phyloP scores from a whole-genome alignment of 768 basidiomycete genomes.

The Zangia roseola region DNA sequence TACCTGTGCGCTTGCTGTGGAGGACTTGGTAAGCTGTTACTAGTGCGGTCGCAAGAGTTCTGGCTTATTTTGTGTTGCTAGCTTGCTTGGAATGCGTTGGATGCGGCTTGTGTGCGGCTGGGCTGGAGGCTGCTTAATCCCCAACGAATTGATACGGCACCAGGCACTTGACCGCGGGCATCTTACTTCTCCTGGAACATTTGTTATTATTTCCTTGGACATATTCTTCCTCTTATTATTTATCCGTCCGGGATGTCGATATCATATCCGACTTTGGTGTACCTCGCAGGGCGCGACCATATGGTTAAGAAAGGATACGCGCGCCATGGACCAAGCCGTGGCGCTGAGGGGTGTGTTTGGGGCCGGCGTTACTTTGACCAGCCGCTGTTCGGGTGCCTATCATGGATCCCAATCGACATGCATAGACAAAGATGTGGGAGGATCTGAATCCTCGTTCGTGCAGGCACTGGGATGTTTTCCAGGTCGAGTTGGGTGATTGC shows the following conservation, averaged over 20 bases:
- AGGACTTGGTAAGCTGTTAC: conserved; percentile 50
- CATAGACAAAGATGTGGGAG: no score
- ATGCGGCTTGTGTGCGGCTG: conserved; percentile 67
- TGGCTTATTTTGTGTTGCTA: conserved; percentile 24
- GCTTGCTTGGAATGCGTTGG: conserved; percentile 68
- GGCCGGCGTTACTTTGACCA: neutral
- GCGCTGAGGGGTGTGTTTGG: neutral
- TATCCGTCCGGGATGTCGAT: neutral
- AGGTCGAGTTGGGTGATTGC: no score
- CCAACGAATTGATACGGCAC: no score
- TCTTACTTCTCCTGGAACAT: neutral
- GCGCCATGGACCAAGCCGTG: no score
- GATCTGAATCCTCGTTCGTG: no score
- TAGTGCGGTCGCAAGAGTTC: neutral
- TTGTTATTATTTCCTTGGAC: neutral
- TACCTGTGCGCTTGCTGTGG: conserved; percentile 74
- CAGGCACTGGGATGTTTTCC: no score
- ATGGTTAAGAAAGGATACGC: neutral
- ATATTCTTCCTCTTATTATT: neutral
- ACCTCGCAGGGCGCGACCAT: neutral
- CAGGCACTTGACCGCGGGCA: no score
- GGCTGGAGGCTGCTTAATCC: conserved; percentile 23
- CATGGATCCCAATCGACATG: no score
- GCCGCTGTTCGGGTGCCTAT: no score
- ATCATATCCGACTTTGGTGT: neutral